phyloP scores from a whole-genome alignment of 2,329 filamentous ascomycete genomes.

The Cladosporium sphaerospermum region DNA sequence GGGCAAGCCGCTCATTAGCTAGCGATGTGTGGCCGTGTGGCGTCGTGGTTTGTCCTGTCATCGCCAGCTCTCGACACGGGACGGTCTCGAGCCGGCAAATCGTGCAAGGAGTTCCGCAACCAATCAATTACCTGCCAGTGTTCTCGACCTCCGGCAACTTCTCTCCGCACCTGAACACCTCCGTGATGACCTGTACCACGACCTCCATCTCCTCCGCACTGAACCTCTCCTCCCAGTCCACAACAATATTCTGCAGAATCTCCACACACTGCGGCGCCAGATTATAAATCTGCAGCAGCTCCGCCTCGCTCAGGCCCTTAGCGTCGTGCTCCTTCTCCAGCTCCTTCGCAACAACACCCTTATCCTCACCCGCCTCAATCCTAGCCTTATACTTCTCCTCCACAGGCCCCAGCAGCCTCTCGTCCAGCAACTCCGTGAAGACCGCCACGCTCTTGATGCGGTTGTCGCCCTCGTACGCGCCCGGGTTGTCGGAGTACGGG shows the following conservation, averaged over 20 bases:
- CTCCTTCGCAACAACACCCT: constrained; percentile 15
- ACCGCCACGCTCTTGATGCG: constrained; percentile 13
- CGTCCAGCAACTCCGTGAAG: constrained; percentile 20
- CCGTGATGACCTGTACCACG: constrained; percentile 24
- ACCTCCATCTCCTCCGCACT: constrained; percentile 27
- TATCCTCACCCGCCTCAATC: constrained; percentile 17
- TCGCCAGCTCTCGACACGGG: too few species aligned
- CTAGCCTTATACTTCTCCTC: constrained; percentile 23
- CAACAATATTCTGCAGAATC: constrained; percentile 32
- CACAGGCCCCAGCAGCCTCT: constrained; percentile 22
- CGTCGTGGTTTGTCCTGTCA: too few species aligned
- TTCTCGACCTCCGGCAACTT: not conserved
- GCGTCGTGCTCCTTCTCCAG: constrained; percentile 25
- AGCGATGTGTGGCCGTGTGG: too few species aligned
- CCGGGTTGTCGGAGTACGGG: constrained; percentile 25
- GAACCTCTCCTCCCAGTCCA: constrained; percentile 30
- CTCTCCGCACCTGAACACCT: constrained; percentile 18
- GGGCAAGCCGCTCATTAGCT: too few species aligned
- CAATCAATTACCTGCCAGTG: too few species aligned
- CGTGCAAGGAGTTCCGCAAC: too few species aligned
- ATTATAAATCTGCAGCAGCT: constrained; percentile 30
- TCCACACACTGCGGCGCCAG: constrained; percentile 27
- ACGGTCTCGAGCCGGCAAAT: too few species aligned
- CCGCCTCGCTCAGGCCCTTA: constrained; percentile 30
- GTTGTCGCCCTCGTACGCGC: constrained; percentile 22